Evolutionary conservation across 768 basidiomycete species (phyloP), one percentile per base, ranked within the genome.

Genomic region (Tricholoma flavovirens): DNA sequence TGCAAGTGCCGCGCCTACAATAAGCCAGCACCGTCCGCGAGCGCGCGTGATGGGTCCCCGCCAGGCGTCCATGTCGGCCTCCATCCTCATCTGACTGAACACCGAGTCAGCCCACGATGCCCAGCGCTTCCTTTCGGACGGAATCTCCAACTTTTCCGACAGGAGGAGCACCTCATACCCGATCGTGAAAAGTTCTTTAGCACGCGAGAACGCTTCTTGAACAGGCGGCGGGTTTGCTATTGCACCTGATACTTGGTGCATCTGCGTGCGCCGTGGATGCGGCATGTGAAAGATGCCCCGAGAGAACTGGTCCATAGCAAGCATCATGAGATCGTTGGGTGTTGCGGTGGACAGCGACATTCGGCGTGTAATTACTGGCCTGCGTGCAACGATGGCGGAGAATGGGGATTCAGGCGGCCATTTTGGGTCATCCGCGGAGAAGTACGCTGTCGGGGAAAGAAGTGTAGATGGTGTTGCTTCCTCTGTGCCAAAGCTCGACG

Each of bases 231-330:
- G 60, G 21, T 53, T 52, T 22, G 62, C 50, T 32, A 61, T 49
- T 17, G 55, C 51, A 17, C 55, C 54, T 49, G 62, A 59, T n/a
- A 56, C 42, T 29, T 33, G 46, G 32, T 36, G 38, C 51, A 10
- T 26, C 43, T 55, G 51, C 40, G 46, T 42, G 51, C 69, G 69
- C 17, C 67, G 65, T 6, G 72, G 75, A 60, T 83, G 83, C 1
- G 85, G 86, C 85, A 86, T 86, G 65, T 85, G 81, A 64, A 88
- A 82, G 55, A 87, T 85, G 5, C 84, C 86, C 19, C 84, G 73
- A 5, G 79, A 79, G 64, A 87, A 85, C 59, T 86, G 85, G 66
- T 87, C 86, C 73, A 83, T 82, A 7, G 86, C 84, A 30, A 84
- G 73, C 14, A 76, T 66, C 68, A 86, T 70, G 40, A 87, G 66